These are phyloP conservation scores for Udeniomyces megalosporus DNA, from an alignment of 768 basidiomycete species.

Conservation along the genomic window DNA sequence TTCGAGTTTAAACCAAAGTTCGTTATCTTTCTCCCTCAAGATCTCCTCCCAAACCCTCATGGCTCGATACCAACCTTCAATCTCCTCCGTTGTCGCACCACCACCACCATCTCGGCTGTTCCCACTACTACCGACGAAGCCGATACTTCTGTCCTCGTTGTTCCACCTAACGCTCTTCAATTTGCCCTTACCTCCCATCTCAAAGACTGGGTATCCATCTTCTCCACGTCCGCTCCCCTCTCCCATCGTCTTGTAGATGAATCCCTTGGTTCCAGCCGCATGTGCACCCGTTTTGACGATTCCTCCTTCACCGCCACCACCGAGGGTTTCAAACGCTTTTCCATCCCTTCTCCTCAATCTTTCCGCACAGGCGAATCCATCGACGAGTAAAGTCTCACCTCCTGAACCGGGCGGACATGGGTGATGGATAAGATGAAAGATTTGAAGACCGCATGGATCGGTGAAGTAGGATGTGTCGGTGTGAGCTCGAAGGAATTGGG, in stretches of 20 bases:
- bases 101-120: conserved; percentile 27
- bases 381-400: conserved; percentile 79
- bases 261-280: conserved; percentile 59
- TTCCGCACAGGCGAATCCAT: conserved; percentile 82
- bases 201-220: conserved; percentile 50
- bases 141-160: conserved; percentile 75
- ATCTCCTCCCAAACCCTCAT: conserved; percentile 60
- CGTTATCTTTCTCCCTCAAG: conserved; percentile 61
- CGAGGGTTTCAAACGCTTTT: conserved; percentile 50
- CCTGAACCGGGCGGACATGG: conserved; percentile 51
- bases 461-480: conserved; percentile 64
- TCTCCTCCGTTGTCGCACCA: conserved; percentile 38
- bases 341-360: conserved; percentile 59
- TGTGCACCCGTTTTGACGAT: conserved; percentile 64
- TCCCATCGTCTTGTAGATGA: conserved; percentile 30
- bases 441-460: conserved; percentile 85
- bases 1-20: conserved; percentile 79
- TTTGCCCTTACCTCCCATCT: conserved; percentile 48
- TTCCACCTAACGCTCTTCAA: conserved; percentile 79
- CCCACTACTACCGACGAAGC: no score
- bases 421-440: conserved; percentile 76
- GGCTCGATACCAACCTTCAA: conserved; percentile 78
- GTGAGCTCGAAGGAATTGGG: conserved; percentile 69
- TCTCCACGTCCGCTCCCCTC: conserved; percentile 38
- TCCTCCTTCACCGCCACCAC: no score